Percentiles rank a stretch among this genome's conserved stretches.
These are phyloP conservation scores for Exutisphaerella laricina DNA, from an alignment of 2,329 filamentous ascomycete species.

Conservation along the genomic window DNA sequence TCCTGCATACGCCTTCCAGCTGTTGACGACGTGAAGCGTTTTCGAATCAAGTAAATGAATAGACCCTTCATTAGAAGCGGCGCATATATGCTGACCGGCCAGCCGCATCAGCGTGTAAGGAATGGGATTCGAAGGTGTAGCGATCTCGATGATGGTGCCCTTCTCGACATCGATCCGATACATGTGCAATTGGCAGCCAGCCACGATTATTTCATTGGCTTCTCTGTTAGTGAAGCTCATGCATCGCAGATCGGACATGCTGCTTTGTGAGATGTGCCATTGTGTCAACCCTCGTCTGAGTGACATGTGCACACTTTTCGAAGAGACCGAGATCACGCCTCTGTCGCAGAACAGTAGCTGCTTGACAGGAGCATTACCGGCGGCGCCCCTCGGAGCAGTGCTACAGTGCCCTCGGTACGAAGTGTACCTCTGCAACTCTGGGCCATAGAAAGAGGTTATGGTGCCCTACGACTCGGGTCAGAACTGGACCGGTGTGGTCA, in stretches of 20 bases:
- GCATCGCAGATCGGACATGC: conserved; percentile 82
- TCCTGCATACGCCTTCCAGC: conserved; percentile 85
- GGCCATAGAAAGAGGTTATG: conserved; percentile 80
- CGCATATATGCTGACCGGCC: conserved; percentile 79
- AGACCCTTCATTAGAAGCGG: conserved; percentile 73
- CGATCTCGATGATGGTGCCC: conserved; percentile 40
- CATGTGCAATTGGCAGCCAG: conserved; percentile 81
- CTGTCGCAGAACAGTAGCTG: conserved; percentile 89
- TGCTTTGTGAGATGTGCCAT: conserved; percentile 76
- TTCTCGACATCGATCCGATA: conserved; percentile 65
- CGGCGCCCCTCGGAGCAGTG: conserved; percentile 23
- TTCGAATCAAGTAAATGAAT: conserved; percentile 81
- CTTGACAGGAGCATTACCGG: conserved; percentile 66
- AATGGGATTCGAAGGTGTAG: conserved; percentile 22
- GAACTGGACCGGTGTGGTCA: background rate
- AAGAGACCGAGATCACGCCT: conserved; percentile 79
- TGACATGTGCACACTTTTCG: conserved; percentile 83
- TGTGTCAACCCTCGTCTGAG: conserved; percentile 71
- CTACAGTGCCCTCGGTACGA: conserved; percentile 75
- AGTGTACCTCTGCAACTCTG: conserved; percentile 81
- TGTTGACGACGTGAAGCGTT: conserved; percentile 71
- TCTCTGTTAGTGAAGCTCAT: conserved; percentile 93
- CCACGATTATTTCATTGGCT: conserved; percentile 76
- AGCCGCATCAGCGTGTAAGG: conserved; percentile 91
- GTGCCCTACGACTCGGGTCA: conserved; percentile 57